These are phyloP conservation scores for Aspergillus calidoustus DNA, from an alignment of 2,329 filamentous ascomycete genomes.

Conservation along the genomic window DNA sequence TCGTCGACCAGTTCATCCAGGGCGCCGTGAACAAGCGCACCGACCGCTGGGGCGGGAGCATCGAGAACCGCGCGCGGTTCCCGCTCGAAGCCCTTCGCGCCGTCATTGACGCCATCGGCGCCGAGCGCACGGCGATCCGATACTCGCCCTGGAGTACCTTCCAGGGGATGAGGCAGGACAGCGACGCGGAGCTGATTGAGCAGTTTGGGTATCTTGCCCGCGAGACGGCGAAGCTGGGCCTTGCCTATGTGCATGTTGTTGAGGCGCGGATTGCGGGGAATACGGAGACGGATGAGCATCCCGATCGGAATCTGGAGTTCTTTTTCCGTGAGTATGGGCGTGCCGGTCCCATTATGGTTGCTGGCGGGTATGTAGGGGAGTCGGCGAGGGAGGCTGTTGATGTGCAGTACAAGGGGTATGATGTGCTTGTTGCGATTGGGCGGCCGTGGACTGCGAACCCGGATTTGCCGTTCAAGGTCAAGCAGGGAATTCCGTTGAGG, in stretches of 20 bases:
- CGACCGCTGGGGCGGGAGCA: conserved; percentile 56
- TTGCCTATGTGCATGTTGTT: conserved; percentile 67
- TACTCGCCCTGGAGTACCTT: conserved; percentile 51
- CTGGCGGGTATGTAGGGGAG: conserved; percentile 52
- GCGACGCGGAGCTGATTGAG: conserved; percentile 59
- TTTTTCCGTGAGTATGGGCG: conserved; percentile 49
- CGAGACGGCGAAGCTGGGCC: conserved; percentile 55
- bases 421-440: conserved; percentile 47
- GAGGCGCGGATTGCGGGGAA: conserved; percentile 57
- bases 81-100: conserved; percentile 55
- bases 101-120: conserved; percentile 50
- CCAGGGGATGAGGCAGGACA: conserved; percentile 60
- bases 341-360: conserved; percentile 55
- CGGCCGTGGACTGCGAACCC: conserved; percentile 52
- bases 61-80: conserved; percentile 59
- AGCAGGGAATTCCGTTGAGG: conserved; percentile 42
- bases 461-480: conserved; percentile 50
- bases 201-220: conserved; percentile 63
- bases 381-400: conserved; percentile 45
- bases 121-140: conserved; percentile 51
- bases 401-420: conserved; percentile 33
- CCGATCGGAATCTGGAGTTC: conserved; percentile 44
- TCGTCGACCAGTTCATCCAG: conserved; percentile 58
- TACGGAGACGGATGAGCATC: conserved; percentile 38
- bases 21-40: conserved; percentile 53